A percentile compares a stretch with the other conserved stretches of the same genome.
These are phyloP conservation scores for bread wheat (Triticum aestivum) DNA, from an alignment of 176 grass and related monocot genomes.

Conservation along the genomic window IWGSC_CS_RefSeq_v2.1 NC_057814.1:450871557-450872056, in stretches of 20 bases:
- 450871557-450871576: constrained; percentile 74
- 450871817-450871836: background rate
- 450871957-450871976: background rate
- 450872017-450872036: background rate
- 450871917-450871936: background rate
- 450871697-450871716: constrained; percentile 20
- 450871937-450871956: background rate
- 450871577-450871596: constrained; percentile 85
- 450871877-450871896: background rate
- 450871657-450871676: constrained; percentile 65
- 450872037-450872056: background rate
- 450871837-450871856: background rate
- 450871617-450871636: constrained; percentile 82
- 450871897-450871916: background rate
- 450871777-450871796: background rate
- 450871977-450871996: background rate
- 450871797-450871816: background rate
- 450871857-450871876: background rate
- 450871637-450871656: constrained; percentile 67
- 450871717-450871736: background rate
- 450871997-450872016: background rate
- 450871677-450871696: constrained; percentile 78
- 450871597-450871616: constrained; percentile 74
- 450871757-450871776: background rate
- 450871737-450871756: background rate